These are phyloP conservation scores for Physcomitrium patens DNA, from an alignment of 225 moss, liverwort and hornwort genomes.

Conservation along the genomic window DNA sequence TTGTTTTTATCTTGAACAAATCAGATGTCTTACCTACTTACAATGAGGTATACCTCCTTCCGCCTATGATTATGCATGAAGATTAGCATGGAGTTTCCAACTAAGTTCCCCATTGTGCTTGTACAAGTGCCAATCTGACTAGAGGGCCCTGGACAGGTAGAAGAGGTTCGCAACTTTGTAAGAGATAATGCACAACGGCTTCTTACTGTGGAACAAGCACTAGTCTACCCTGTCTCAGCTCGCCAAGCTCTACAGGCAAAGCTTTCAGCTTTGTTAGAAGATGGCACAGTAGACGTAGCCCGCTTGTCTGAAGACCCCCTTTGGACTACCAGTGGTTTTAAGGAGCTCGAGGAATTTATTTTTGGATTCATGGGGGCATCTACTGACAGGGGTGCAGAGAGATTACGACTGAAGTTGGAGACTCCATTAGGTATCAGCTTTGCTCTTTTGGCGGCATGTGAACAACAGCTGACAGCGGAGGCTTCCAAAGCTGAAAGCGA, in stretches of 20 bases:
- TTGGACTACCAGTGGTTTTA: conserved; percentile 89
- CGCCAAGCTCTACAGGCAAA: conserved; percentile 92
- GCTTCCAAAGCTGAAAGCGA: conserved; percentile 77
- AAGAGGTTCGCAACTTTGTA: conserved; percentile 77
- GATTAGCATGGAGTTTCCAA: neutral
- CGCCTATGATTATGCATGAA: neutral
- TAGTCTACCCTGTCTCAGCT: conserved; percentile 91
- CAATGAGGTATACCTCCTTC: conserved; percentile 57
- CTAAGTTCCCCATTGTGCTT: neutral
- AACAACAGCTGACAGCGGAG: conserved; percentile 77
- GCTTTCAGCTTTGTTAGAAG: conserved; percentile 55
- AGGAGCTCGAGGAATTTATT: conserved; percentile 86
- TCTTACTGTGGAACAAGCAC: conserved; percentile 79
- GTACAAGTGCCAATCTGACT: conserved; percentile 7
- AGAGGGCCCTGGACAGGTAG: conserved; percentile 58
- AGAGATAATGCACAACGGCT: conserved; percentile 85
- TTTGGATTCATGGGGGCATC: conserved; percentile 86
- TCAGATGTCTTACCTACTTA: conserved; percentile 76
- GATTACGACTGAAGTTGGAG: conserved; percentile 88
- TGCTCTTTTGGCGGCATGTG: conserved; percentile 82
- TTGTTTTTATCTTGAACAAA: conserved; percentile 94
- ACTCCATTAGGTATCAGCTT: conserved; percentile 85
- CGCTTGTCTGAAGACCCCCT: conserved; percentile 57
- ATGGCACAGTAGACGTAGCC: conserved; percentile 62
- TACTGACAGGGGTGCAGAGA: conserved; percentile 86